phyloP scores from a whole-genome alignment of 768 basidiomycete genomes.

The Podaxis sp. region DNA sequence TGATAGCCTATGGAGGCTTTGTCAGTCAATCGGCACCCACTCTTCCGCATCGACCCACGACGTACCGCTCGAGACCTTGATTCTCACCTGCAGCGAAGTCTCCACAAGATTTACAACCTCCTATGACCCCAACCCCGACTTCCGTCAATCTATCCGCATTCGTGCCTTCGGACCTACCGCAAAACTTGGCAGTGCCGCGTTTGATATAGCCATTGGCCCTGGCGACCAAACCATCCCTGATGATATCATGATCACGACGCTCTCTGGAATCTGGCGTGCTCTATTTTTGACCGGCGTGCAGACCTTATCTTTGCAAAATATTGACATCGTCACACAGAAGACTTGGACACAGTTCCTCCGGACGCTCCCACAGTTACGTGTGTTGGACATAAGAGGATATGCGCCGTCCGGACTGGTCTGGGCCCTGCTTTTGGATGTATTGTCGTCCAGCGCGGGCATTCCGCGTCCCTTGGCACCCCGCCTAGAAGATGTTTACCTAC shows the following conservation, averaged over 20 bases:
- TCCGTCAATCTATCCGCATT: constrained; percentile 34
- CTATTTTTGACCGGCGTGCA: constrained; percentile 32
- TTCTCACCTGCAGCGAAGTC: constrained; percentile 6
- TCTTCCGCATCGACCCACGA: constrained; percentile 2
- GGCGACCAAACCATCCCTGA: constrained; percentile 27
- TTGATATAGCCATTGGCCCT: constrained; percentile 33
- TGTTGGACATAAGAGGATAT: constrained; percentile 35
- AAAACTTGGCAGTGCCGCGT: constrained; percentile 23
- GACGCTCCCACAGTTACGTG: constrained; percentile 30
- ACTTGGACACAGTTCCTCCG: constrained; percentile 35
- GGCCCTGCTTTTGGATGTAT: constrained; percentile 39
- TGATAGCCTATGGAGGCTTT: constrained; percentile 4
- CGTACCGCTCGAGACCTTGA: constrained; percentile 5
- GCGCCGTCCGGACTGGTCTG: constrained; percentile 40
- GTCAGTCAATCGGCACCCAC: constrained; percentile 3
- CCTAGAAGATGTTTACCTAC: constrained; percentile 38
- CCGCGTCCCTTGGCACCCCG: constrained; percentile 30
- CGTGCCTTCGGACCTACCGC: constrained; percentile 29
- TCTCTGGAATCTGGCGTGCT: constrained; percentile 31
- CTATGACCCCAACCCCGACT: constrained; percentile 26
- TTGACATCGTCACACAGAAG: constrained; percentile 40
- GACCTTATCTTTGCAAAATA: constrained; percentile 34
- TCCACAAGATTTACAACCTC: constrained; percentile 4
- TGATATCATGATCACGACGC: constrained; percentile 30
- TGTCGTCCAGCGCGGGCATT: constrained; percentile 3